These are phyloP conservation scores for Leishmania aethiopica DNA, from an alignment of 208 protist genomes.

Conservation along the genomic window DNA sequence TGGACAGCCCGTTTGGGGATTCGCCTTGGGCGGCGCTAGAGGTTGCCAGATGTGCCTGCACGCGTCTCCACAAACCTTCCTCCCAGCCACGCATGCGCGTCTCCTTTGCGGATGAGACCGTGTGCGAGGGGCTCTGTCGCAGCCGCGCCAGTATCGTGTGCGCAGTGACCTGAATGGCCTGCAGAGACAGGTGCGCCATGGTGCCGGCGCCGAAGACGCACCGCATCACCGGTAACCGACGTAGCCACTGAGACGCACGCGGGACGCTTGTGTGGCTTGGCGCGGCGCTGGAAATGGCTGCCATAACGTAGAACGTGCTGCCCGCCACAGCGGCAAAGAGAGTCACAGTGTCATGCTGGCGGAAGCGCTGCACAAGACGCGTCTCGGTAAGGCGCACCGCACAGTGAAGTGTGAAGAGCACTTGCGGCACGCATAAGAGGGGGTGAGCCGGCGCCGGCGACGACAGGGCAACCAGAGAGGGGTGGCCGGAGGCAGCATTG, in stretches of 20 bases:
- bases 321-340: constrained; percentile 76
- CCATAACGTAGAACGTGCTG: constrained; percentile 74
- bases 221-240: background rate
- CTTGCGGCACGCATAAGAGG: constrained; percentile 20
- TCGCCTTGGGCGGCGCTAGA: background rate
- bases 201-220: constrained; percentile 8
- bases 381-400: constrained; percentile 67
- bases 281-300: constrained; percentile 47
- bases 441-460: background rate
- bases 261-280: background rate
- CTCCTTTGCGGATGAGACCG: background rate
- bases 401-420: constrained; percentile 74
- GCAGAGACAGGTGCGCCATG: constrained; percentile 46
- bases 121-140: background rate
- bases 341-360: constrained; percentile 52
- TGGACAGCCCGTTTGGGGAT: too few relatives aligned
- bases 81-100: background rate
- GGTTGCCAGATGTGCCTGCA: background rate
- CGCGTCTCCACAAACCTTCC: constrained; percentile 15
- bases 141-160: constrained; percentile 56
- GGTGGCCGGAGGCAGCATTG: too few relatives aligned
- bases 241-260: background rate
- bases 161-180: constrained; percentile 54
- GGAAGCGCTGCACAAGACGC: constrained; percentile 54
- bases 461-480: background rate